These are phyloP conservation scores for Gigaspora rosea DNA, from an alignment of 192 early-diverging fungal genomes.

Conservation along the genomic window DNA sequence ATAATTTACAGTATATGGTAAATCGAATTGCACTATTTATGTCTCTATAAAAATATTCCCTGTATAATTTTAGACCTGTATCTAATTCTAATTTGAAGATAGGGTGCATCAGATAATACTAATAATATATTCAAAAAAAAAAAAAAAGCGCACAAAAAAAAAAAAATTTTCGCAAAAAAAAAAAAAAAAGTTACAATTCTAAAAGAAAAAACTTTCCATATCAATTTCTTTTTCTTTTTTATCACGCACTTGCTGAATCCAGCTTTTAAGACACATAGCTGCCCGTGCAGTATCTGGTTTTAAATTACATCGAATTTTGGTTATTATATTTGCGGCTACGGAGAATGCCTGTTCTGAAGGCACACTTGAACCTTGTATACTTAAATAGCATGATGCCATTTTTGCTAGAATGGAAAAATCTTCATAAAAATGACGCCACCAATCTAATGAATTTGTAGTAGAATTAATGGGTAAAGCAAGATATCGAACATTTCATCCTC, in stretches of 20 bases:
- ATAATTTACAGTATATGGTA: too few relatives aligned
- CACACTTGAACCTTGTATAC: slow-evolving; percentile 16
- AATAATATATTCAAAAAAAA: too few relatives aligned
- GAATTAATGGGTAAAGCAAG: not conserved
- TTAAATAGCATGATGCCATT: slow-evolving; percentile 10
- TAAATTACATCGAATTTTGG: slow-evolving; percentile 18
- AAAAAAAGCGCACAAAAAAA: too few relatives aligned
- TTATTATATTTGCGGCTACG: not conserved
- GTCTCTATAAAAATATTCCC: too few relatives aligned
- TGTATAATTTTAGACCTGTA: too few relatives aligned
- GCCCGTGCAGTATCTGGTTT: slow-evolving; percentile 13
- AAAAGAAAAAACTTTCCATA: too few relatives aligned
- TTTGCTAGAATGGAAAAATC: too few relatives aligned
- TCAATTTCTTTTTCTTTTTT: not conserved
- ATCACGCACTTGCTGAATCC: not conserved
- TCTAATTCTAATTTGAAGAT: too few relatives aligned
- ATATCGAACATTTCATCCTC: slow-evolving; percentile 15
- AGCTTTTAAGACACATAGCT: slow-evolving; percentile 12
- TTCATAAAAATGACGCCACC: not conserved
- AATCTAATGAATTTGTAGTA: slow-evolving; percentile 8
- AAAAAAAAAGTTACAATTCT: too few relatives aligned
- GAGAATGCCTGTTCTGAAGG: not conserved
- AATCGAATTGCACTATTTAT: too few relatives aligned
- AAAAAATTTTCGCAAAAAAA: too few relatives aligned
- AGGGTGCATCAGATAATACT: too few relatives aligned